phyloP scores from a whole-genome alignment of 2,329 filamentous ascomycete genomes.

The Thielaviopsis ethacetica region DNA sequence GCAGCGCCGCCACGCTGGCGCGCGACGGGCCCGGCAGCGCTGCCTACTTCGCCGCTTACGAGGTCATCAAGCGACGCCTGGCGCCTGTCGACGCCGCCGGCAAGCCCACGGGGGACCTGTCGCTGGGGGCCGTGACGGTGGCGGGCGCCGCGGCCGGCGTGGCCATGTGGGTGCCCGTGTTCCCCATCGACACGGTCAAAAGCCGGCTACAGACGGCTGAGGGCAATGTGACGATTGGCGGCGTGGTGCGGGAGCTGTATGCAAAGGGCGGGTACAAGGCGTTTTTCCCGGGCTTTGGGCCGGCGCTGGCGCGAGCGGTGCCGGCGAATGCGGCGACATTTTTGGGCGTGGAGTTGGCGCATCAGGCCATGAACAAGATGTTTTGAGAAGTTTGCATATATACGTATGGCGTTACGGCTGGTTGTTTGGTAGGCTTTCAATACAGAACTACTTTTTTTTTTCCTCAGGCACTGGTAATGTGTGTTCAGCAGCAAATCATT shows the following conservation, averaged over 20 bases:
- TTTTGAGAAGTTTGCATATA: slow-evolving; percentile 30
- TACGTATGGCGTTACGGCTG: too few species aligned
- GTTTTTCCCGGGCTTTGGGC: slow-evolving; percentile 94
- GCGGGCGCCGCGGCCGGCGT: slow-evolving; percentile 85
- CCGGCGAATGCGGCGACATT: slow-evolving; percentile 96
- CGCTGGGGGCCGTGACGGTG: slow-evolving; percentile 63
- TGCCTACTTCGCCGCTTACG: slow-evolving; percentile 94
- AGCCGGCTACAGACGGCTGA: slow-evolving; percentile 81
- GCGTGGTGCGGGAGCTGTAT: slow-evolving; percentile 72
- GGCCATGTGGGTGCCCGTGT: slow-evolving; percentile 98
- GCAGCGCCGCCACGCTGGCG: slow-evolving; percentile 76
- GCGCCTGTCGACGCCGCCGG: slow-evolving; percentile 71
- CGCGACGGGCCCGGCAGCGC: slow-evolving; percentile 85
- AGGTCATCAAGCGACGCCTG: slow-evolving; percentile 76
- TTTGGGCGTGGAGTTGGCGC: slow-evolving; percentile 66
- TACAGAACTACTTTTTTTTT: too few species aligned
- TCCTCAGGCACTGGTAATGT: too few species aligned
- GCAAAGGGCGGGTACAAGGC: slow-evolving; percentile 67
- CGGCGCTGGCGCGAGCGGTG: slow-evolving; percentile 79
- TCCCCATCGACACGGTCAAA: slow-evolving; percentile 96
- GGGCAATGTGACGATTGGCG: slow-evolving; percentile 63
- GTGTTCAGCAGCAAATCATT: too few species aligned
- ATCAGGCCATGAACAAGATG: slow-evolving; percentile 64
- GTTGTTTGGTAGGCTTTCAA: too few species aligned
- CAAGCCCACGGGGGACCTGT: slow-evolving; percentile 59